These are phyloP conservation scores for Arachnomyces sp. DNA, from an alignment of 2,329 filamentous ascomycete species.

Conservation along the genomic window DNA sequence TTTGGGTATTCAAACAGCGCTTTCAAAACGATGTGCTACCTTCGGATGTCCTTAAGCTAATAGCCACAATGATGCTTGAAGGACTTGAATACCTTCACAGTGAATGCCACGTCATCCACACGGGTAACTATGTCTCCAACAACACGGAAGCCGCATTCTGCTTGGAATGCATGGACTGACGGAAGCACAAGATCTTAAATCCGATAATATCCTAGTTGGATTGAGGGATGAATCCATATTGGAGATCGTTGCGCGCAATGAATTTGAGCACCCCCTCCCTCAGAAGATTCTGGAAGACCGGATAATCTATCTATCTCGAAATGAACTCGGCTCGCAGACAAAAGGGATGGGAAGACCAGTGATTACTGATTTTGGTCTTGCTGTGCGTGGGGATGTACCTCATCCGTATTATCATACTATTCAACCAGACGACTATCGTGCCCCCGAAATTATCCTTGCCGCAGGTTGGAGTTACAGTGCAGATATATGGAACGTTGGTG, in stretches of 20 bases:
- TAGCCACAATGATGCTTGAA: slow-evolving; percentile 28
- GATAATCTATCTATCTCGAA: slow-evolving; percentile 24
- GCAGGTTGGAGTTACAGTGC: slow-evolving; percentile 23
- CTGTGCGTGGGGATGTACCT: slow-evolving; percentile 16
- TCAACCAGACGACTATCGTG: slow-evolving; percentile 30
- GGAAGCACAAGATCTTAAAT: slow-evolving; percentile 27
- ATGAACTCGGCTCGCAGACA: slow-evolving; percentile 16
- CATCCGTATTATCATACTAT: slow-evolving; percentile 34
- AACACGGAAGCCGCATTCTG: neutral
- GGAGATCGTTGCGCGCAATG: slow-evolving; percentile 17
- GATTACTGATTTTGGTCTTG: slow-evolving; percentile 24
- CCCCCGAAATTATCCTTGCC: slow-evolving; percentile 25
- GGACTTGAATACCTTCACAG: slow-evolving; percentile 35
- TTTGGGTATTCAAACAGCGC: slow-evolving; percentile 24
- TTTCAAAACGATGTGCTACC: slow-evolving; percentile 21
- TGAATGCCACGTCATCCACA: slow-evolving; percentile 34
- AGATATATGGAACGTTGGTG: slow-evolving; percentile 29
- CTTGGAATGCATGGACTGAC: slow-evolving; percentile 9
- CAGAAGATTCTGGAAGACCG: slow-evolving; percentile 21
- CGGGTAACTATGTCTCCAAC: slow-evolving; percentile 20
- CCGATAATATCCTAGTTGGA: slow-evolving; percentile 32
- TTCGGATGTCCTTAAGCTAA: slow-evolving; percentile 21
- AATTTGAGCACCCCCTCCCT: slow-evolving; percentile 19
- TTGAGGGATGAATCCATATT: slow-evolving; percentile 20
- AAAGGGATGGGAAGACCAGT: slow-evolving; percentile 15